Evolutionary conservation across 192 early-diverging fungal genomes (phyloP).

Genomic region (Backusella psychrophila): DNA sequence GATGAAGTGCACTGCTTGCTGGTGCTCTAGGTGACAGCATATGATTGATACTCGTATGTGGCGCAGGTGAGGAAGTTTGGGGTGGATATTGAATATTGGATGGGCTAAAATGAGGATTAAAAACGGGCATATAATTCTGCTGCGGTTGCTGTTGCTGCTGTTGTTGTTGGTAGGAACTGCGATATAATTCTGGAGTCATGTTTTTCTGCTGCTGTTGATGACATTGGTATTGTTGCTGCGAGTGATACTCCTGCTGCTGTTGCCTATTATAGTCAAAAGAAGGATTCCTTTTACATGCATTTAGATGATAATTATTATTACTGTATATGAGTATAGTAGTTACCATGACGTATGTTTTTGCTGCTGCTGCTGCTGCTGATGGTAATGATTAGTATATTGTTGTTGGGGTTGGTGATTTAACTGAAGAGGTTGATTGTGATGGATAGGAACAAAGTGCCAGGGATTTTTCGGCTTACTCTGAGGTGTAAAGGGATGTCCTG

Average conservation of each 20-base stretch:
- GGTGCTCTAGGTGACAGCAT: constrained; percentile 24
- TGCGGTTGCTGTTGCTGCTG: not conserved
- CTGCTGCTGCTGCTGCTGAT: not conserved
- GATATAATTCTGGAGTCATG: not conserved
- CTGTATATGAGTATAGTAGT: not conserved
- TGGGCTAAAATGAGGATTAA: constrained; percentile 8
- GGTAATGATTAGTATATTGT: not conserved
- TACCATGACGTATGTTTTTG: constrained; percentile 5
- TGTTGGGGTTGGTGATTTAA: not conserved
- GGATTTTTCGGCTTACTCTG: not conserved
- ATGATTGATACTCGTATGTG: constrained; percentile 19
- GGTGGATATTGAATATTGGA: not conserved
- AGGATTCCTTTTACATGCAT: not conserved
- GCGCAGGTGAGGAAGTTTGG: not conserved
- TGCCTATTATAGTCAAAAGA: not conserved
- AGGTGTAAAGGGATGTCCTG: not conserved
- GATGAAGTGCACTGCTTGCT: constrained; percentile 3
- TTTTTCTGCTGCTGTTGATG: not conserved
- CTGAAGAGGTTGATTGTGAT: not conserved
- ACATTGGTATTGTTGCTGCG: not conserved
- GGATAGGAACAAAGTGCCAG: constrained; percentile 7
- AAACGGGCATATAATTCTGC: not conserved
- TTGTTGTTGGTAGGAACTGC: not conserved
- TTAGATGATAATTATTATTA: not conserved
- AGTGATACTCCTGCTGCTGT: not conserved